These are phyloP conservation scores for Candida tetrigidarum DNA, from an alignment of 1,139 yeast species.

Conservation along the genomic window DNA sequence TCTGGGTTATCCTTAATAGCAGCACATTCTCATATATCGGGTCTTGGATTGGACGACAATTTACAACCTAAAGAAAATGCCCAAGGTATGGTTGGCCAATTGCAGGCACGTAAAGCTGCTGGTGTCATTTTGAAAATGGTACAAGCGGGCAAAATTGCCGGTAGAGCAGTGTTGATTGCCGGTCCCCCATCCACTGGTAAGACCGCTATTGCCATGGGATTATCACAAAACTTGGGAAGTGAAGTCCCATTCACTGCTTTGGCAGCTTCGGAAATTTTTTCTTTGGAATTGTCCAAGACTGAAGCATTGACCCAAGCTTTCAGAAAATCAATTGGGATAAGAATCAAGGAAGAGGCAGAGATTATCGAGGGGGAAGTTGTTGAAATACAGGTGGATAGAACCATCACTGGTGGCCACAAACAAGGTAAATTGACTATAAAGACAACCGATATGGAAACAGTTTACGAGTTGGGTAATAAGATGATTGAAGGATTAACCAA, in stretches of 20 bases:
- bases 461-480: conserved; percentile 94
- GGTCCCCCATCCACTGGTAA: conserved; percentile 99
- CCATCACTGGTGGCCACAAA: conserved; percentile 96
- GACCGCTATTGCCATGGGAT: conserved; percentile 98
- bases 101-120: conserved; percentile 93
- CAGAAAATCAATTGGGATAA: conserved; percentile 93
- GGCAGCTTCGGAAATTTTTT: conserved; percentile 92
- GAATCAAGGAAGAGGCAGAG: conserved; percentile 96
- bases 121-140: conserved; percentile 94
- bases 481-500: conserved; percentile 96
- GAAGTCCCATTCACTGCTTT: conserved; percentile 97
- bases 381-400: conserved; percentile 95
- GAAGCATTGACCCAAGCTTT: conserved; percentile 96
- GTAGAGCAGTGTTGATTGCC: conserved; percentile 92
- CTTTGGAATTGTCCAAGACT: conserved; percentile 90
- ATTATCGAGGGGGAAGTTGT: conserved; percentile 99
- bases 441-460: conserved; percentile 99
- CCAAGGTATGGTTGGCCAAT: conserved; percentile 98
- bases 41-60: conserved; percentile 91
- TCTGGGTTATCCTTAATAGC: conserved; percentile 78
- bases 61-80: conserved; percentile 77
- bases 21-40: conserved; percentile 96
- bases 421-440: conserved; percentile 97
- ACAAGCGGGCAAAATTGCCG: conserved; percentile 93
- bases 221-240: conserved; percentile 83